A percentile compares a stretch with the other conserved stretches of the same genome.
Conservation (phyloP, 2,329 filamentous ascomycete genomes). For the Bisporella sp. region DNA sequence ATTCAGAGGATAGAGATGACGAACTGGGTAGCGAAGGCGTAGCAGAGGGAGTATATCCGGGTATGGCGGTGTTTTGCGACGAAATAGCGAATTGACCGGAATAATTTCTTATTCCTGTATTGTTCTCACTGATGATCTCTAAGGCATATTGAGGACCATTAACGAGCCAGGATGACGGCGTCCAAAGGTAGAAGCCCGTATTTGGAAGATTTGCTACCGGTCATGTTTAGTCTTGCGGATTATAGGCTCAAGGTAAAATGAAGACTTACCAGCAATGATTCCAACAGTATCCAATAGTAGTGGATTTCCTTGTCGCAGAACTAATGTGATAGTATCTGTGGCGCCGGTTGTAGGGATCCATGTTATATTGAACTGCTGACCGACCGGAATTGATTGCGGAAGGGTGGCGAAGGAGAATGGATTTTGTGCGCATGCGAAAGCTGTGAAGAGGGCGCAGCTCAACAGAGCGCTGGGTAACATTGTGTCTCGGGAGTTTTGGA, state of each 20-base stretch:
- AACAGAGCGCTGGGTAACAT: too few species aligned
- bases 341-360: conserved; percentile 18
- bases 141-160: conserved; percentile 17
- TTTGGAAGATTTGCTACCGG: conserved; percentile 14
- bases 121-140: conserved; percentile 19
- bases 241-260: background rate
- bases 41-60: too few species aligned
- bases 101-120: conserved; percentile 19
- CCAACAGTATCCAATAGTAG: conserved; percentile 9
- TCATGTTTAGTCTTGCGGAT: background rate
- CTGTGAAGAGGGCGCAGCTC: too few species aligned
- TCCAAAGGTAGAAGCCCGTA: conserved; percentile 18
- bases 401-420: conserved; percentile 17
- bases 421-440: conserved; percentile 10
- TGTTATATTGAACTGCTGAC: conserved; percentile 20
- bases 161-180: conserved; percentile 10
- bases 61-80: conserved; percentile 6
- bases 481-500: too few species aligned
- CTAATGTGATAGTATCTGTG: conserved; percentile 12
- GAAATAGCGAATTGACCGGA: conserved; percentile 20
- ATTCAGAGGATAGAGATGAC: too few species aligned
- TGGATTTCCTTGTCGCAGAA: conserved; percentile 15
- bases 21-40: too few species aligned
- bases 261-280: conserved; percentile 19
- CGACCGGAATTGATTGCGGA: conserved; percentile 12